Evolutionary conservation across 2,329 filamentous ascomycete genomes (phyloP).

Genomic region (Monilinia fructigena): DNA sequence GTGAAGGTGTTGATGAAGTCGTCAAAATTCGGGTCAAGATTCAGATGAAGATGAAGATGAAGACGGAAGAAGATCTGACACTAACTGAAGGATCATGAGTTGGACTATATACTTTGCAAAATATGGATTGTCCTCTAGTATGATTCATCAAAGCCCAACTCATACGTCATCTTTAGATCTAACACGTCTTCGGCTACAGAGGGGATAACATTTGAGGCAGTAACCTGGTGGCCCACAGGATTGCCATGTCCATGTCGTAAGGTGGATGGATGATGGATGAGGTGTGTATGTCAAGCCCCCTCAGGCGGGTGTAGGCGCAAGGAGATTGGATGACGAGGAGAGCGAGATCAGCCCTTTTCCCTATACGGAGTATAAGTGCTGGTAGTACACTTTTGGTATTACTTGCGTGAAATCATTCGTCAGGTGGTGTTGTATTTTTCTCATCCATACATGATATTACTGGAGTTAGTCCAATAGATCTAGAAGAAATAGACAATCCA

Average conservation of each 20-base stretch:
- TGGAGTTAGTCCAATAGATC: too few relatives aligned
- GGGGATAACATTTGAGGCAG: not conserved
- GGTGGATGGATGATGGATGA: not conserved
- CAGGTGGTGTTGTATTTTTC: too few relatives aligned
- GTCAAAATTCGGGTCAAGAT: not conserved
- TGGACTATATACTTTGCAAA: not conserved
- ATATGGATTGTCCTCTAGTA: not conserved
- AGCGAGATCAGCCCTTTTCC: too few relatives aligned
- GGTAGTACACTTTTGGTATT: too few relatives aligned
- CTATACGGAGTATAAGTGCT: too few relatives aligned
- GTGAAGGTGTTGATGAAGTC: not conserved
- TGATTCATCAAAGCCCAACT: not conserved
- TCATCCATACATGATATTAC: too few relatives aligned
- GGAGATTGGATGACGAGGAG: not conserved
- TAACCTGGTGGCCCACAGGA: not conserved
- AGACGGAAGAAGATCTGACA: not conserved
- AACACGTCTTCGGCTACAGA: not conserved
- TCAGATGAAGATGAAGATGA: too few relatives aligned
- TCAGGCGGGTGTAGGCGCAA: not conserved
- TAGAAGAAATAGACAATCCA: too few relatives aligned
- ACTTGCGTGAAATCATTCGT: too few relatives aligned
- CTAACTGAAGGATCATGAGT: not conserved
- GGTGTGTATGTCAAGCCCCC: too few relatives aligned
- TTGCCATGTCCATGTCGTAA: not conserved
- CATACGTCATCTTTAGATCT: slow-evolving; percentile 10